Evolutionary conservation across 2,329 filamentous ascomycete genomes (phyloP), one percentile per base, ranked within the genome.

Genomic region (Teratosphaeria zuluensis): DNA sequence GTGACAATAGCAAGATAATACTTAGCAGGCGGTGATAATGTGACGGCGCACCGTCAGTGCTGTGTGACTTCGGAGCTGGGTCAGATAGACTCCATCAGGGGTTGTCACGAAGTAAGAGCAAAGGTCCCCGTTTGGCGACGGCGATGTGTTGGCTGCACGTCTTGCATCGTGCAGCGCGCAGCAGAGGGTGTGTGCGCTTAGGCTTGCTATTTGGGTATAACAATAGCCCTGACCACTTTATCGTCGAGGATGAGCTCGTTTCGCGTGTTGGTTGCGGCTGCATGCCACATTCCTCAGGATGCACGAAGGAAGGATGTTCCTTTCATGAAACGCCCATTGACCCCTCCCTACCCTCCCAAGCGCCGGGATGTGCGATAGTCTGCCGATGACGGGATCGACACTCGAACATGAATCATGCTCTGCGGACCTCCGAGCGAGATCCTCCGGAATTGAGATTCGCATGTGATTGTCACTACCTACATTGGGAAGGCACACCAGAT

Each of bases 41-140:
- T 64, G 59, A 62, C 63, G 62, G 62, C 53, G 60, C 62, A 67
- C 59, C 53, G 33, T 28, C 56, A 58, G 60, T 51, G 58, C 57
- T 64, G 64, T 65, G 62, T 55, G 24, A 65, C 63, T 57, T 32
- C 56, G 61, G 63, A 59, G 59, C 53, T 57, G 56, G 51, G 61
- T 57, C 33, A 62, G 63, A 64, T 64, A 63, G 63, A 62, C 62
- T 66, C 58, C 35, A 42, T 42, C 35, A 42, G 35, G 35, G 35
- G 35, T 16, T 16, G 35, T 16, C 9, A 16, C 5, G 12, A 42
- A 16, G 24, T 28, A 28, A 28, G 24, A 28, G 24, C 24, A 28
- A 28, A 28, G 24, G 24, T 28, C 16, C 19, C 12, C 48, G 21
- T 38, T 56, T 54, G 53, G 35, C 21, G 52, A 48, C 21, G 24